Percentiles rank a stretch among this genome's conserved stretches.
These are phyloP conservation scores for Albizia julibrissin DNA, from an alignment of 306 rosid genomes.

Conservation along the genomic window DNA sequence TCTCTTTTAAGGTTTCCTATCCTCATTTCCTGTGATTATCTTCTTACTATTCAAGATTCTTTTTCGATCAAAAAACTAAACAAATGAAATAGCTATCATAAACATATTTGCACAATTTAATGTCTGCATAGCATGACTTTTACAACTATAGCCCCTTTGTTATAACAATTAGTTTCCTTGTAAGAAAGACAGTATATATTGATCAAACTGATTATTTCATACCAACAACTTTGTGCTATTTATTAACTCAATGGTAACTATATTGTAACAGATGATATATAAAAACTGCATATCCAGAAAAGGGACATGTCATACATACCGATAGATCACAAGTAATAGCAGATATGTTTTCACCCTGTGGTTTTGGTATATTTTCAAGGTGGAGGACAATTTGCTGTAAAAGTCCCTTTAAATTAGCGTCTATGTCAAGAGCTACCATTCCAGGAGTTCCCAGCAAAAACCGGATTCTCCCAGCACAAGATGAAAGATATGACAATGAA, in stretches of 20 bases:
- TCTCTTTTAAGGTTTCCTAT: not conserved
- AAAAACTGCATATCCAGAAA: conserved; percentile 20
- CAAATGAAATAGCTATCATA: not conserved
- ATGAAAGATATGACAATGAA: conserved; percentile 89
- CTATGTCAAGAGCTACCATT: conserved; percentile 98
- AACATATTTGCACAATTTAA: not conserved
- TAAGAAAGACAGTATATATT: not conserved
- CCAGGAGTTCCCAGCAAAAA: conserved; percentile 94
- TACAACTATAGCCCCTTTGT: not conserved
- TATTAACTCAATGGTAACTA: conserved; percentile 15
- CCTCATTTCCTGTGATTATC: not conserved
- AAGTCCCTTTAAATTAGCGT: conserved; percentile 75
- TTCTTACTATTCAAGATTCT: not conserved
- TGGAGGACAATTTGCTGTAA: conserved; percentile 79
- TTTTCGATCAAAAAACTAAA: not conserved
- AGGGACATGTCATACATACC: conserved; percentile 56
- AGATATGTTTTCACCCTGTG: conserved; percentile 91
- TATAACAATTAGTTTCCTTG: not conserved
- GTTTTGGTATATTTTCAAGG: conserved; percentile 92
- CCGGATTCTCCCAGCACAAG: conserved; percentile 92
- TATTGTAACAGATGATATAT: not conserved
- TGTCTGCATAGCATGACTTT: conserved; percentile 3
- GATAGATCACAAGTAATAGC: conserved; percentile 84
- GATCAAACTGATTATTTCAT: not conserved
- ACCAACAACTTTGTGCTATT: not conserved